Percentiles rank a stretch among this genome's conserved stretches.
Conservation (phyloP, 495 filamentous ascomycete genomes). For the Stereocaulon alpinum region DNA sequence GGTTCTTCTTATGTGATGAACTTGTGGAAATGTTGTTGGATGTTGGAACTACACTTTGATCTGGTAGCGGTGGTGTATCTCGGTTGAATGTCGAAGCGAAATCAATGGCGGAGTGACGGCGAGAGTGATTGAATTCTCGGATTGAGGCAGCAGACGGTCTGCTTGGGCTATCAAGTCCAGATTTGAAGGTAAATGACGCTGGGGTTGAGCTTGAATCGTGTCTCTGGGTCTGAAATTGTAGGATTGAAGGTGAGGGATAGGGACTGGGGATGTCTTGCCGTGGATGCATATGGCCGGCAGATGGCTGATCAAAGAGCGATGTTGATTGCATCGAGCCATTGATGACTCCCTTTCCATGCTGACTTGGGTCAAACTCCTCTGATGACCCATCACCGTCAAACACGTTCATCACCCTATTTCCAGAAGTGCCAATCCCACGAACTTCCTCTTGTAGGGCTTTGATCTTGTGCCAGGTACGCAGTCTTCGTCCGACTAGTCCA, state of each 20-base stretch:
- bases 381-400: conserved; percentile 23
- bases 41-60: conserved; percentile 8
- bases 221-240: conserved; percentile 12
- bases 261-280: conserved; percentile 14
- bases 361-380: conserved; percentile 32
- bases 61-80: conserved; percentile 12
- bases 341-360: conserved; percentile 30
- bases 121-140: conserved; percentile 72
- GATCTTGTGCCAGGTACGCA: conserved; percentile 94
- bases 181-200: conserved; percentile 36
- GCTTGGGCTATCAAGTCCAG: conserved; percentile 45
- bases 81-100: conserved; percentile 27
- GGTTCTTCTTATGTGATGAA: conserved; percentile 60
- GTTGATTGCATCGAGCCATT: conserved; percentile 24
- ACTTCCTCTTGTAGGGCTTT: conserved; percentile 81
- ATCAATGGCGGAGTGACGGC: conserved; percentile 79
- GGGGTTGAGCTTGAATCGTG: conserved; percentile 20
- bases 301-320: conserved; percentile 27
- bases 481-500: conserved; percentile 74
- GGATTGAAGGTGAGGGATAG: conserved; percentile 17
- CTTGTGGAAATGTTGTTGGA: conserved; percentile 21
- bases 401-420: conserved; percentile 24
- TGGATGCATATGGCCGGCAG: conserved; percentile 5
- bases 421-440: conserved; percentile 29
- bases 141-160: conserved; percentile 74